Evolutionary conservation across 75 land plant genomes (phyloP).

Genomic region (Cupressus sempervirens): DNA sequence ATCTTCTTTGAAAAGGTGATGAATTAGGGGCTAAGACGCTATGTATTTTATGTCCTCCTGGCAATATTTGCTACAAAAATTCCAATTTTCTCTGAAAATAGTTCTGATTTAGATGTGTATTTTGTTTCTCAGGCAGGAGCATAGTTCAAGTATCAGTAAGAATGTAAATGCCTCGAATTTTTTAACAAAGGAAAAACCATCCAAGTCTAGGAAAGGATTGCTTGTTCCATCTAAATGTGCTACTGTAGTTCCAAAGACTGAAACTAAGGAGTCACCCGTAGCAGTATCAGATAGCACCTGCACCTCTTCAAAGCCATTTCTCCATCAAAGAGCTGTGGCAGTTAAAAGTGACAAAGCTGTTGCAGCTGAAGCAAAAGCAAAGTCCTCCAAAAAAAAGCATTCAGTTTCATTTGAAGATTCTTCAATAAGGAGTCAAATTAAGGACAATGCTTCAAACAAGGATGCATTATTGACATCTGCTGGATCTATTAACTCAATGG

Average conservation of each 20-base stretch:
- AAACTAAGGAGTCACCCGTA: slow-evolving; percentile 7
- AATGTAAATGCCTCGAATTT: slow-evolving; percentile 21
- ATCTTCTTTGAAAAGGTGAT: background rate
- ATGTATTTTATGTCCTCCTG: background rate
- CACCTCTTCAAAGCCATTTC: background rate
- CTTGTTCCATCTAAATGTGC: slow-evolving; percentile 38
- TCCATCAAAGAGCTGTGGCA: background rate
- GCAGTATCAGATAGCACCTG: slow-evolving; percentile 33
- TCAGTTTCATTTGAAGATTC: slow-evolving; percentile 2
- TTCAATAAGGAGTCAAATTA: slow-evolving; percentile 16
- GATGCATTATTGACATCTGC: slow-evolving; percentile 35
- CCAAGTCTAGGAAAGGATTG: slow-evolving; percentile 44
- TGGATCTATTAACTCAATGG: background rate
- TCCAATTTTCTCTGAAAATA: background rate
- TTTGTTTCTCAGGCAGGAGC: slow-evolving; percentile 26
- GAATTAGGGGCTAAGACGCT: background rate
- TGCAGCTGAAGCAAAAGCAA: background rate
- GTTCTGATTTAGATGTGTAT: background rate
- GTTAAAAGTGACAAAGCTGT: background rate
- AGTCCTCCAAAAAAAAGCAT: background rate
- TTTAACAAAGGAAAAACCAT: slow-evolving; percentile 38
- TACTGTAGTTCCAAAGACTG: slow-evolving; percentile 1
- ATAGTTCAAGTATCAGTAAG: slow-evolving; percentile 30
- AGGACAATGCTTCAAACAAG: slow-evolving; percentile 16
- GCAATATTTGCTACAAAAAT: background rate